These are phyloP conservation scores for Fusarium torreyae DNA, from an alignment of 2,329 filamentous ascomycete genomes.

Conservation along the genomic window DNA sequence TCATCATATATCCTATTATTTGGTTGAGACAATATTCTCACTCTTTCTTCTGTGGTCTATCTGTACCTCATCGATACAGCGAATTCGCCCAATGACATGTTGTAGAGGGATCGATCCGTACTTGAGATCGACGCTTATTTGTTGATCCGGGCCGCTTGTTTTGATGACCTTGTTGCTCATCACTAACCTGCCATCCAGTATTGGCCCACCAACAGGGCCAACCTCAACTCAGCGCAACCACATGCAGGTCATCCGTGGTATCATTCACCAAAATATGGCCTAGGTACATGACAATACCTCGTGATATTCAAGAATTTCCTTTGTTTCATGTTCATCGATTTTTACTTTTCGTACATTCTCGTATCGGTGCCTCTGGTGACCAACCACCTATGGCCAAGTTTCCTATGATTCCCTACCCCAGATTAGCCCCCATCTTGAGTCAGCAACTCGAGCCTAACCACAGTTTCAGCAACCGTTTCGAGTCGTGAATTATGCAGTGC, in stretches of 20 bases:
- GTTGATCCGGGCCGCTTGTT: neutral
- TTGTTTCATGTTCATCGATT: no score
- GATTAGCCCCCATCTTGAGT: conserved; percentile 8
- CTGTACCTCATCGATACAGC: neutral
- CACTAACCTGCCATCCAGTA: no score
- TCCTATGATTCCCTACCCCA: neutral
- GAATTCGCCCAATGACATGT: neutral
- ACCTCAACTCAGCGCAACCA: no score
- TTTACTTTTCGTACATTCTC: no score
- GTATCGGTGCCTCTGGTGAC: neutral
- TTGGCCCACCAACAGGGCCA: no score
- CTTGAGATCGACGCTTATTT: neutral
- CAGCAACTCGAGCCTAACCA: conserved; percentile 7
- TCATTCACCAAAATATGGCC: no score
- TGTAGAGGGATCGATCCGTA: no score
- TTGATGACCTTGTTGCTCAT: no score
- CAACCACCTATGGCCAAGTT: neutral
- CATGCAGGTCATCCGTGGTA: no score
- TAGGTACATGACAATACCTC: no score
- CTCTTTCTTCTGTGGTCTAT: neutral
- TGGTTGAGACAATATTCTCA: neutral
- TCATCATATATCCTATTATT: neutral
- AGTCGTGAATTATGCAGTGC: conserved; percentile 15
- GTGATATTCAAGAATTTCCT: no score
- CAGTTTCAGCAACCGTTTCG: neutral